Evolutionary conservation across 139 green algal genomes (phyloP).

Genomic region (Limnomonas spitsbergensis): DNA sequence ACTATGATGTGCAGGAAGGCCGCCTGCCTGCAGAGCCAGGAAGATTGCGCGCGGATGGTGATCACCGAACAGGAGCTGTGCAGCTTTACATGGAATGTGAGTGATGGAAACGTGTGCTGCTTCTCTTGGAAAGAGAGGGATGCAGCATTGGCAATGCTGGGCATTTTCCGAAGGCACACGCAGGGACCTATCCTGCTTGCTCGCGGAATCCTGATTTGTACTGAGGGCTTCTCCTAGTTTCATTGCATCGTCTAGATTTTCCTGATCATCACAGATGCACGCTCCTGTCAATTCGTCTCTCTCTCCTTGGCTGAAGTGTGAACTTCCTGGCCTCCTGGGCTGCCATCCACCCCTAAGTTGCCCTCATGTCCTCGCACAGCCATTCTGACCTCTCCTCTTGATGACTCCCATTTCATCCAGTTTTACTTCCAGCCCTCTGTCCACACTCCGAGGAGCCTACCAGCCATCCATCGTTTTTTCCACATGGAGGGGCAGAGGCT

Average conservation of each 20-base stretch:
- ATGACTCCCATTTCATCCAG: no score
- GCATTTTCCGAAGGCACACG: background rate
- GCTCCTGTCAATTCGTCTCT: background rate
- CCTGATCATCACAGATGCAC: no score
- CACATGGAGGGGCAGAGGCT: background rate
- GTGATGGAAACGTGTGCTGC: no score
- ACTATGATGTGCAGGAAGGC: background rate
- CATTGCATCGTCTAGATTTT: no score
- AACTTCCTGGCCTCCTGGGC: background rate
- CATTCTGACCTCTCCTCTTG: no score
- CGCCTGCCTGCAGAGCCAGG: background rate
- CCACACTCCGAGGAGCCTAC: background rate
- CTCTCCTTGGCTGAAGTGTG: background rate
- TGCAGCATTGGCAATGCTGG: background rate
- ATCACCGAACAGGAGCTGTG: background rate
- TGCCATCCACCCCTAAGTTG: background rate
- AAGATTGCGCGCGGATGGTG: background rate
- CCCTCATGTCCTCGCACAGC: background rate
- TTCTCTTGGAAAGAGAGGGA: background rate
- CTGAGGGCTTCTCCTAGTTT: no score
- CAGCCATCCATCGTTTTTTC: background rate
- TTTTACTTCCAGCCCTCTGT: background rate
- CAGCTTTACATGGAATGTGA: slow-evolving; percentile 1
- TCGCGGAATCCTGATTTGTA: no score
- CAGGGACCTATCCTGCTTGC: no score